These are phyloP conservation scores for Parastagonospora nodorum DNA, from an alignment of 2,329 filamentous ascomycete genomes.

Conservation along the genomic window DNA sequence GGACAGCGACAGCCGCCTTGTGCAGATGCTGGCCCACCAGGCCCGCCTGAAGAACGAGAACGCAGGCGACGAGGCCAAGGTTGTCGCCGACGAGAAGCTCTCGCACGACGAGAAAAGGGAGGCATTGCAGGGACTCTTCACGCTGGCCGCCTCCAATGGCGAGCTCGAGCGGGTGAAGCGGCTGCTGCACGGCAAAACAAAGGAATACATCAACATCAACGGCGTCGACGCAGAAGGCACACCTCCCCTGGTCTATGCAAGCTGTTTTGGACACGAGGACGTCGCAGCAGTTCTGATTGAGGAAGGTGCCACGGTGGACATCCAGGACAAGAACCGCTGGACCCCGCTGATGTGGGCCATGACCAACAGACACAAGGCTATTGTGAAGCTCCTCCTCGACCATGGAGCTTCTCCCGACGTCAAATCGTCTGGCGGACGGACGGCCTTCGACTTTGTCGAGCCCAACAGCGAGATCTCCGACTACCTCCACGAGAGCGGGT, in stretches of 20 bases:
- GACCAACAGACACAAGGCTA: slow-evolving; percentile 96
- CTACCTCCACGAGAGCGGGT: slow-evolving; percentile 93
- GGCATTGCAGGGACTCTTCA: slow-evolving; percentile 82
- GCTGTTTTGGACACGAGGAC: slow-evolving; percentile 93
- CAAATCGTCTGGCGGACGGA: slow-evolving; percentile 91
- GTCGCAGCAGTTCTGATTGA: slow-evolving; percentile 84
- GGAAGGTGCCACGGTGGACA: slow-evolving; percentile 86
- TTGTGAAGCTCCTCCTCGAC: slow-evolving; percentile 89
- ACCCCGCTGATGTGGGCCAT: slow-evolving; percentile 99
- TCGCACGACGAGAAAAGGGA: slow-evolving; percentile 78
- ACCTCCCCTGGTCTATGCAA: slow-evolving; percentile 94
- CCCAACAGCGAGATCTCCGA: slow-evolving; percentile 96
- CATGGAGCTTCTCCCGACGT: slow-evolving; percentile 94
- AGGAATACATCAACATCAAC: slow-evolving; percentile 80
- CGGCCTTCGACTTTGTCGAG: slow-evolving; percentile 92
- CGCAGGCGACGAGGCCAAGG: slow-evolving; percentile 75
- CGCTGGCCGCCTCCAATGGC: slow-evolving; percentile 96
- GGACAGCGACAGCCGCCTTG: slow-evolving; percentile 84
- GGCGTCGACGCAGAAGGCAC: slow-evolving; percentile 92
- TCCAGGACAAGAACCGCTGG: slow-evolving; percentile 96
- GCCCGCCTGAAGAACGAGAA: slow-evolving; percentile 78
- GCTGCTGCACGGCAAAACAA: slow-evolving; percentile 75
- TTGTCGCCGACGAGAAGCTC: slow-evolving; percentile 75
- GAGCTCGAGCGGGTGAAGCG: slow-evolving; percentile 80
- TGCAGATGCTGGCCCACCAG: slow-evolving; percentile 95